These are phyloP conservation scores for Nyssa sinensis DNA, from an alignment of 148 eudicot genomes.

Conservation along the genomic window DNA sequence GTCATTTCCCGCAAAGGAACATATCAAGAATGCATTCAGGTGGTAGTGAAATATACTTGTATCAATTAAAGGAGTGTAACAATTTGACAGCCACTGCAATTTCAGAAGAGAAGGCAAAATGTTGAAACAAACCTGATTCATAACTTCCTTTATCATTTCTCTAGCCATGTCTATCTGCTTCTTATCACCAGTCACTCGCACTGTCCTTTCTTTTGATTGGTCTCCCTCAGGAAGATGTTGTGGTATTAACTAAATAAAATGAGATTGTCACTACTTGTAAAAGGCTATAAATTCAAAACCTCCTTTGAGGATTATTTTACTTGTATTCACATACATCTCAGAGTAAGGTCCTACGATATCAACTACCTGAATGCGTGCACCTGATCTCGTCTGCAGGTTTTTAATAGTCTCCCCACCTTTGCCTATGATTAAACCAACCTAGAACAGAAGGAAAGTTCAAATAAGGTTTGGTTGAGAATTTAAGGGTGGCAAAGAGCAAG, in stretches of 20 bases:
- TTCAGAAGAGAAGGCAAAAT: constrained; percentile 1
- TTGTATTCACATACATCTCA: not conserved
- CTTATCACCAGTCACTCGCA: constrained; percentile 81
- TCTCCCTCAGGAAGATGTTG: constrained; percentile 72
- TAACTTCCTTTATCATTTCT: constrained; percentile 88
- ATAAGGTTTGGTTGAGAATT: not conserved
- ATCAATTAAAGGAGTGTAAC: too few species aligned
- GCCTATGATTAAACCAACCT: constrained; percentile 97
- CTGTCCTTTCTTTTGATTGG: constrained; percentile 74
- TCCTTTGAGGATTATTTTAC: not conserved
- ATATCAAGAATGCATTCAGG: not conserved
- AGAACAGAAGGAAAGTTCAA: constrained; percentile 2
- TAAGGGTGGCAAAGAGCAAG: not conserved
- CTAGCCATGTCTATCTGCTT: constrained; percentile 81
- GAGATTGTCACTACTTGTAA: not conserved
- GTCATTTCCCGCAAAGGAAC: not conserved
- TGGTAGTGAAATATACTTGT: not conserved
- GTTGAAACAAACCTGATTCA: constrained; percentile 79
- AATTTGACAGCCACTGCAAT: not conserved
- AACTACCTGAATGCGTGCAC: constrained; percentile 97
- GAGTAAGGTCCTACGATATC: not conserved
- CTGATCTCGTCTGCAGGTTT: constrained; percentile 85
- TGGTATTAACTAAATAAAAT: constrained; percentile 62
- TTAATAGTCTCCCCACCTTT: constrained; percentile 93
- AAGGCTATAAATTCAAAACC: not conserved